These are phyloP conservation scores for Lumnitzera racemosa DNA, from an alignment of 345 rosid species.

Conservation along the genomic window DNA sequence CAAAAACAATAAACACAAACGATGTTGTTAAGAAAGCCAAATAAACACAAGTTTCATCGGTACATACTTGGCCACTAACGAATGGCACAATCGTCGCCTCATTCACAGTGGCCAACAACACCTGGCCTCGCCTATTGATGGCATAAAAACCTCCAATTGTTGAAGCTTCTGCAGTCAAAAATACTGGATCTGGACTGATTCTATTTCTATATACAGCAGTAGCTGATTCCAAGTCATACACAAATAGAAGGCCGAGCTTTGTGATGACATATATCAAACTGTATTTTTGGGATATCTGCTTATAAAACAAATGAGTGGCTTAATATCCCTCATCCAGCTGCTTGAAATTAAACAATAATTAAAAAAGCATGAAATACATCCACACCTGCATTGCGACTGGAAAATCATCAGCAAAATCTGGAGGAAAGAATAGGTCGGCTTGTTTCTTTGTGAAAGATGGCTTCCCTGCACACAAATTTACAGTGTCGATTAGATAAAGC, in stretches of 20 bases:
- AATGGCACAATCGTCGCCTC: slow-evolving; percentile 93
- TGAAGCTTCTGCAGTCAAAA: slow-evolving; percentile 88
- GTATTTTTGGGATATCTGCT: slow-evolving; percentile 95
- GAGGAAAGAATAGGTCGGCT: slow-evolving; percentile 98
- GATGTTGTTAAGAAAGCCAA: background rate
- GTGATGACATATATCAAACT: slow-evolving; percentile 88
- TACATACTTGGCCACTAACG: slow-evolving; percentile 85
- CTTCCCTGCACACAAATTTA: slow-evolving; percentile 49
- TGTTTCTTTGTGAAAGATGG: slow-evolving; percentile 91
- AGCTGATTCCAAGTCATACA: slow-evolving; percentile 90
- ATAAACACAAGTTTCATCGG: no score
- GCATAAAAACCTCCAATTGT: slow-evolving; percentile 84
- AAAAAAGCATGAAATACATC: background rate
- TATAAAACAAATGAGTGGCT: slow-evolving; percentile 11
- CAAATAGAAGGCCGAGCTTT: slow-evolving; percentile 94
- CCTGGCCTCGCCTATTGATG: slow-evolving; percentile 87
- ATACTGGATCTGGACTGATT: slow-evolving; percentile 96
- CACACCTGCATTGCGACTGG: slow-evolving; percentile 99
- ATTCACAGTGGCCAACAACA: slow-evolving; percentile 82
- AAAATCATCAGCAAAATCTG: slow-evolving; percentile 98
- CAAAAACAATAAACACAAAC: slow-evolving; percentile 2
- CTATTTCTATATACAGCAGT: slow-evolving; percentile 84
- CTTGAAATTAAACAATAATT: background rate
- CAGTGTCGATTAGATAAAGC: background rate
- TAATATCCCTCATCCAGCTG: slow-evolving; percentile 1